Conservation (phyloP, 495 filamentous ascomycete species). For the Penicillium salamii region DNA sequence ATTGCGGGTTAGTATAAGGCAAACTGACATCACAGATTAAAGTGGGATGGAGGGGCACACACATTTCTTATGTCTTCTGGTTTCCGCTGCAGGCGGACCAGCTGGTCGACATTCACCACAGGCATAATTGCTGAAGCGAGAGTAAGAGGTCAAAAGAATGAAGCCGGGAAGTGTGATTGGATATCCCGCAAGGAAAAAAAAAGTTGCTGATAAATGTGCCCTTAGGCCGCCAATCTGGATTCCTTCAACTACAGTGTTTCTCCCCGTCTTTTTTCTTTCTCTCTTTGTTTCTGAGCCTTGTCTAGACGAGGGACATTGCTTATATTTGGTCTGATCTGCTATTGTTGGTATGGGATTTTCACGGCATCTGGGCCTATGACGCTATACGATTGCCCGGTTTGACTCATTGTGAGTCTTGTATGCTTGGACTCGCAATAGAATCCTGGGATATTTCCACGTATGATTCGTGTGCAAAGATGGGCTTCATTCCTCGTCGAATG, state of each 20-base stretch:
- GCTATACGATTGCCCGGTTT: constrained; percentile 4
- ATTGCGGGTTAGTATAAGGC: constrained; percentile 29
- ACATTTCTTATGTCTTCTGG: constrained; percentile 88
- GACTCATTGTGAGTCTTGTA: constrained; percentile 24
- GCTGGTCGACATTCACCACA: constrained; percentile 80
- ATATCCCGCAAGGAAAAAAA: constrained; percentile 12
- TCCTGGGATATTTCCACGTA: not conserved
- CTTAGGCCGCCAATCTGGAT: not conserved
- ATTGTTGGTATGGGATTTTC: too few relatives aligned
- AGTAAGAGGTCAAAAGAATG: constrained; percentile 9
- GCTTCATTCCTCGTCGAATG: constrained; percentile 38
- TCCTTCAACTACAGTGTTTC: not conserved
- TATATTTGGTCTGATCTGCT: too few relatives aligned
- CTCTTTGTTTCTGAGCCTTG: not conserved
- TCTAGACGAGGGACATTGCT: not conserved
- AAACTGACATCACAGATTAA: constrained; percentile 20
- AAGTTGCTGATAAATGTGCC: constrained; percentile 24
- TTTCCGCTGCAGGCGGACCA: constrained; percentile 79
- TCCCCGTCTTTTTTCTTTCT: not conserved
- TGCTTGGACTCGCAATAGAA: not conserved
- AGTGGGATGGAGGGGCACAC: constrained; percentile 40
- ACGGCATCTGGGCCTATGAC: constrained; percentile 1
- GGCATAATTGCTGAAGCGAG: constrained; percentile 61
- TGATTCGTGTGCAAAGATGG: not conserved
- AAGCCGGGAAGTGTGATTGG: constrained; percentile 15